Conservation (phyloP, 208 protist species). For the Lotmaria passim region DNA sequence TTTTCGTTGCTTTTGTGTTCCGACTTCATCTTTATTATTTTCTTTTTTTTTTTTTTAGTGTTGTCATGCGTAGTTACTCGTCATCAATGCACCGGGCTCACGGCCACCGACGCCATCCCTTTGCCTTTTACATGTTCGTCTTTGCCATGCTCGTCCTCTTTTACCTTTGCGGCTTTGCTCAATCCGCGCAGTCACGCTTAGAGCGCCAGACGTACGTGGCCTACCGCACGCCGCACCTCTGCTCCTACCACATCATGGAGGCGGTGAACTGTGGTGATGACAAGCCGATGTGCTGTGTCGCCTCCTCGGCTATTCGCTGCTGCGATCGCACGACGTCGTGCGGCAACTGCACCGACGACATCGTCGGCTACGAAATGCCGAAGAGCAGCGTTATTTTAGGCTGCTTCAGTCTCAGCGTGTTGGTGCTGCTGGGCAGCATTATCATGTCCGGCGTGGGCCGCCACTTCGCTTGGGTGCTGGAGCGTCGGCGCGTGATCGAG, state of each 20-base stretch:
- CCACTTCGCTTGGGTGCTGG: conserved; percentile 41
- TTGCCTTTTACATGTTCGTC: neutral
- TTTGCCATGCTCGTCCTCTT: conserved; percentile 1
- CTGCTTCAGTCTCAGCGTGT: conserved; percentile 39
- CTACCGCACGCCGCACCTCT: conserved; percentile 35
- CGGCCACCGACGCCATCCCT: neutral
- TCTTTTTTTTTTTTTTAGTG: conserved; percentile 18
- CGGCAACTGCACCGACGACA: conserved; percentile 28
- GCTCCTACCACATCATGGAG: conserved; percentile 33
- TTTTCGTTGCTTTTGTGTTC: neutral
- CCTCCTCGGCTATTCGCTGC: conserved; percentile 38
- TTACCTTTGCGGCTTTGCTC: neutral
- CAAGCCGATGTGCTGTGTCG: conserved; percentile 42
- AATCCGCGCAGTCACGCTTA: conserved; percentile 14
- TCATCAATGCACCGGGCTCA: neutral
- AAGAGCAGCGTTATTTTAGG: conserved; percentile 35
- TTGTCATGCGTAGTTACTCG: neutral
- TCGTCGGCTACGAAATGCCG: conserved; percentile 44
- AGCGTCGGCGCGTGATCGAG: conserved; percentile 40
- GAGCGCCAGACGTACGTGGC: conserved; percentile 29
- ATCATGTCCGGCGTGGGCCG: conserved; percentile 44
- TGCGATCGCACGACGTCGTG: conserved; percentile 32
- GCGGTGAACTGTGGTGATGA: conserved; percentile 22
- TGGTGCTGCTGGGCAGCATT: conserved; percentile 48
- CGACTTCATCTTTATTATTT: neutral